Percentiles rank a stretch among this genome's conserved stretches.
Conservation (phyloP, 768 basidiomycete genomes). For the Amanita muscaria region DNA sequence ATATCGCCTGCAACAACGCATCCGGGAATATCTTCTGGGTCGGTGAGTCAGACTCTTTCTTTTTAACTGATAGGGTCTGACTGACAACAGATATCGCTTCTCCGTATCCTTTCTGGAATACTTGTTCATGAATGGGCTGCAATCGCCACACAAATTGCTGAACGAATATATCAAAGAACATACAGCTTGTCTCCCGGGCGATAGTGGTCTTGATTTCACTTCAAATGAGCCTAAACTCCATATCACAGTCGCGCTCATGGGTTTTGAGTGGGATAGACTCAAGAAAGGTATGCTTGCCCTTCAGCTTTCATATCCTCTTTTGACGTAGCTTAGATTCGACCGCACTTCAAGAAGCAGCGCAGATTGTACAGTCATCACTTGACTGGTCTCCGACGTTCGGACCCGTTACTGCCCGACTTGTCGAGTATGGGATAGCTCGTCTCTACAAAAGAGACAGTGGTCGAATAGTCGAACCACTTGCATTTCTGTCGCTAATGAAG, state of each 20-base stretch:
- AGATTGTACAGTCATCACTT: conserved; percentile 13
- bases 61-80: conserved; percentile 9
- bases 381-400: conserved; percentile 11
- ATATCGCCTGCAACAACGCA: too few species aligned
- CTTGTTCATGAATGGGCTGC: conserved; percentile 14
- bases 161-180: too few species aligned
- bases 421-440: conserved; percentile 15
- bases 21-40: too few species aligned
- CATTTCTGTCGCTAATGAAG: conserved; percentile 13
- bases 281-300: conserved; percentile 8
- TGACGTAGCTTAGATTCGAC: conserved; percentile 11
- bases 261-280: conserved; percentile 15
- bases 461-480: conserved; percentile 14
- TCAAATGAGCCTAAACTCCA: too few species aligned
- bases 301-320: conserved; percentile 3
- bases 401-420: conserved; percentile 8
- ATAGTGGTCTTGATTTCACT: too few species aligned
- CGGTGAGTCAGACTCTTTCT: too few species aligned
- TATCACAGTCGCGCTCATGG: conserved; percentile 4
- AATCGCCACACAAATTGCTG: conserved; percentile 13
- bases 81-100: conserved; percentile 11
- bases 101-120: conserved; percentile 14
- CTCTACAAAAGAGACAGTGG: conserved; percentile 11
- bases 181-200: too few species aligned
- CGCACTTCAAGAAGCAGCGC: conserved; percentile 7